These are phyloP conservation scores for Leishmania aethiopica DNA, from an alignment of 208 protist species.

Conservation along the genomic window DNA sequence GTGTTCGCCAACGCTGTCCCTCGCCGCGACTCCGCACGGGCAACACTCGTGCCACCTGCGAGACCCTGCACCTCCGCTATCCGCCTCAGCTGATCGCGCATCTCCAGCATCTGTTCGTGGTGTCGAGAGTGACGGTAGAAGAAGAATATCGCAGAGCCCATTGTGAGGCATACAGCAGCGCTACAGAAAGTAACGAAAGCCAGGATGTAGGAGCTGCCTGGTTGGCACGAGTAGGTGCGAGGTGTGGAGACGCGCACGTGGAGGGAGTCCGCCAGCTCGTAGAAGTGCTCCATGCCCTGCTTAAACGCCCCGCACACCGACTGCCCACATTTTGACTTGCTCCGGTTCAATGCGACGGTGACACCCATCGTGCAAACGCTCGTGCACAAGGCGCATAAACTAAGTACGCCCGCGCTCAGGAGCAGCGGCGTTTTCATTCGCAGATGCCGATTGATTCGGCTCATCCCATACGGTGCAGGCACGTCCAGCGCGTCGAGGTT, in stretches of 20 bases:
- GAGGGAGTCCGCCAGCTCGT: slow-evolving; percentile 6
- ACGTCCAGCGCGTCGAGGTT: slow-evolving; percentile 20
- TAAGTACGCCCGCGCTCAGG: slow-evolving; percentile 13
- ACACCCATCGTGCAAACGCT: slow-evolving; percentile 35
- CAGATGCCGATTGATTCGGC: slow-evolving; percentile 27
- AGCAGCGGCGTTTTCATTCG: slow-evolving; percentile 28
- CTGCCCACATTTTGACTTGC: slow-evolving; percentile 45
- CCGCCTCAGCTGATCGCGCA: slow-evolving; percentile 19
- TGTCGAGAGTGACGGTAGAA: slow-evolving; percentile 1
- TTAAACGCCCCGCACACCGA: slow-evolving; percentile 39
- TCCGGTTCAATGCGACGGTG: slow-evolving; percentile 19
- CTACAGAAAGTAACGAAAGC: slow-evolving; percentile 35
- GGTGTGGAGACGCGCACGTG: slow-evolving; percentile 1
- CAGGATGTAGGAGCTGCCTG: slow-evolving; percentile 27
- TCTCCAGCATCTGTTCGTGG: slow-evolving; percentile 8
- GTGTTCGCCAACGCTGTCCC: background rate
- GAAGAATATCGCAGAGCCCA: slow-evolving; percentile 6
- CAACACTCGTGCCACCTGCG: background rate
- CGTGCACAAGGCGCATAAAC: slow-evolving; percentile 29
- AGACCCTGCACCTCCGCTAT: slow-evolving; percentile 11
- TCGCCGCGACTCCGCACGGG: background rate
- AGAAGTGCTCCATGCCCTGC: slow-evolving; percentile 41
- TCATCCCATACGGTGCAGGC: slow-evolving; percentile 19
- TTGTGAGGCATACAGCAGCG: slow-evolving; percentile 9
- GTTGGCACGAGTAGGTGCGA: slow-evolving; percentile 22